These are phyloP conservation scores for Fusarium sp. DNA, from an alignment of 2,329 filamentous ascomycete genomes.

Conservation along the genomic window DNA sequence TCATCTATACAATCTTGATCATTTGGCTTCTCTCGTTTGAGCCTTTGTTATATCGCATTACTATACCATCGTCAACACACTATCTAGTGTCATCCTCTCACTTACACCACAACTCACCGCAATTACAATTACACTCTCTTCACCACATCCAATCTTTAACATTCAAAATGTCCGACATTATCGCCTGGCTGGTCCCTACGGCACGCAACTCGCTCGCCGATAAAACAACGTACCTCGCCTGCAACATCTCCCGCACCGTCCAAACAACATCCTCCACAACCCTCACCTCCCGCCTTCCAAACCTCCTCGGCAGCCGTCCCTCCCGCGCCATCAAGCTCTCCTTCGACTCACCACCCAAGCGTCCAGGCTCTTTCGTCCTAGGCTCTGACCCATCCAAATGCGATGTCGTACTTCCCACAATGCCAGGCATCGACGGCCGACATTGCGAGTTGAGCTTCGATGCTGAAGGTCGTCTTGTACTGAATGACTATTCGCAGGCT, in stretches of 20 bases:
- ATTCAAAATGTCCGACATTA: conserved; percentile 47
- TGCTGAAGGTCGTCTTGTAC: conserved; percentile 52
- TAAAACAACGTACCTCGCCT: conserved; percentile 48
- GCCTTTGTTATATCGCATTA: conserved; percentile 11
- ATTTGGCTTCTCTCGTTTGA: conserved; percentile 45
- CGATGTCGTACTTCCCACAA: conserved; percentile 54
- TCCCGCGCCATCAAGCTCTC: conserved; percentile 51
- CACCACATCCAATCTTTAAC: conserved; percentile 4
- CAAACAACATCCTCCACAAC: conserved; percentile 41
- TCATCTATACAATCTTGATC: not conserved
- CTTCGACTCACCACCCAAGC: conserved; percentile 52
- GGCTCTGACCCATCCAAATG: conserved; percentile 53
- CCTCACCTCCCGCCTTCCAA: conserved; percentile 48
- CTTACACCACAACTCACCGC: not conserved
- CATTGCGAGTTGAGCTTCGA: conserved; percentile 57
- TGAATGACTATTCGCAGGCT: conserved; percentile 53
- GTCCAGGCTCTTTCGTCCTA: conserved; percentile 53
- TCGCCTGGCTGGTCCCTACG: conserved; percentile 57
- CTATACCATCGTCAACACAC: not conserved
- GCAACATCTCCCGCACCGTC: conserved; percentile 49
- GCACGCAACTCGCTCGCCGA: conserved; percentile 51
- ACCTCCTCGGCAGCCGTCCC: conserved; percentile 44
- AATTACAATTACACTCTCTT: conserved; percentile 20
- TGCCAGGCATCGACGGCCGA: conserved; percentile 51
- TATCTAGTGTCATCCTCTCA: conserved; percentile 15